Evolutionary conservation across 306 rosid species (phyloP).

Genomic region (Trifolium fragiferum): DNA sequence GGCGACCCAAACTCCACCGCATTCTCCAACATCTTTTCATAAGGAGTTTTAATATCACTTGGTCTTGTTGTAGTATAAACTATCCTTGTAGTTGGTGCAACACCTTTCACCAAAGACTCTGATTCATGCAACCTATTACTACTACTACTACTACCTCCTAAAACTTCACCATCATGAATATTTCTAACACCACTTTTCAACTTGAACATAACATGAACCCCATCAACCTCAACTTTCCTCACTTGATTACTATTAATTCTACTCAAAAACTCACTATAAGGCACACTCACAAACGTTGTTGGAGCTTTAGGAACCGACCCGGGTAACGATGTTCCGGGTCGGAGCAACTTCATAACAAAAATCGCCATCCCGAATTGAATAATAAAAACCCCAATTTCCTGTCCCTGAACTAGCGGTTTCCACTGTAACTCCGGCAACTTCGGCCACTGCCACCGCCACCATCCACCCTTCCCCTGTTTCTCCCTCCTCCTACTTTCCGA

Average conservation of each 20-base stretch:
- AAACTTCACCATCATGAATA: slow-evolving; percentile 56
- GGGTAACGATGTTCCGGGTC: slow-evolving; percentile 77
- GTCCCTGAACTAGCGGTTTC: slow-evolving; percentile 86
- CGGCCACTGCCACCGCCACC: slow-evolving; percentile 83
- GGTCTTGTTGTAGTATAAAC: slow-evolving; percentile 92
- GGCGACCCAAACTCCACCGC: slow-evolving; percentile 93
- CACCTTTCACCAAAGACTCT: slow-evolving; percentile 70
- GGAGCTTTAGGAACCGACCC: slow-evolving; percentile 66
- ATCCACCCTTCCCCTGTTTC: slow-evolving; percentile 64
- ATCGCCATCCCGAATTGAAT: slow-evolving; percentile 79
- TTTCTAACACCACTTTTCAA: slow-evolving; percentile 63
- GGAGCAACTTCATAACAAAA: slow-evolving; percentile 75
- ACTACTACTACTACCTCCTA: neutral
- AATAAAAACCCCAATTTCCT: slow-evolving; percentile 75
- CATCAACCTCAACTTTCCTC: slow-evolving; percentile 96
- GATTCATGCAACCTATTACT: slow-evolving; percentile 51
- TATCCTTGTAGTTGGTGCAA: slow-evolving; percentile 74
- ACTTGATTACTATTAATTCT: slow-evolving; percentile 73
- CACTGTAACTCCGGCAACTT: slow-evolving; percentile 65
- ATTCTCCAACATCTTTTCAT: slow-evolving; percentile 94
- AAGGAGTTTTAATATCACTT: slow-evolving; percentile 83
- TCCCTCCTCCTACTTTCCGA: slow-evolving; percentile 54
- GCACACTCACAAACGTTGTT: slow-evolving; percentile 63
- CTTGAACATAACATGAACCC: slow-evolving; percentile 87
- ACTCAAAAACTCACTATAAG: slow-evolving; percentile 89